Evolutionary conservation across 495 filamentous ascomycete genomes (phyloP).

Genomic region (Cairneyella variabilis): DNA sequence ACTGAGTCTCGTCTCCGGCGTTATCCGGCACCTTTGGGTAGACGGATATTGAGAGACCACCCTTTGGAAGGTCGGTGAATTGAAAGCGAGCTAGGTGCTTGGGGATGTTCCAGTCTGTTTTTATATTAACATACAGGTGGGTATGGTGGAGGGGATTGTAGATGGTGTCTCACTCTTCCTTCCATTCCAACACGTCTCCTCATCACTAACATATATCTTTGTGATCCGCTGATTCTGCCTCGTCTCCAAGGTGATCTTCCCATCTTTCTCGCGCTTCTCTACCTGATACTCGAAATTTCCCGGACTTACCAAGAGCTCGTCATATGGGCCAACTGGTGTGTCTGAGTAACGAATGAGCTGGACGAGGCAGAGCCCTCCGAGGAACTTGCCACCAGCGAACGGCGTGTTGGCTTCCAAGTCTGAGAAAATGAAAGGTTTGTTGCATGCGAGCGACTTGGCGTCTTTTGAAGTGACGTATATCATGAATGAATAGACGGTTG

Average conservation of each 20-base stretch:
- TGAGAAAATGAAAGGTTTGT: conserved; percentile 31
- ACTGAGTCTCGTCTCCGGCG: conserved; percentile 23
- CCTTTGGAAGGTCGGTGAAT: conserved; percentile 36
- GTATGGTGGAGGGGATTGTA: background rate
- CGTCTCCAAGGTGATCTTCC: conserved; percentile 18
- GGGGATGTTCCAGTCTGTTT: conserved; percentile 48
- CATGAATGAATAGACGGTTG: conserved; percentile 33
- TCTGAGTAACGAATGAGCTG: conserved; percentile 46
- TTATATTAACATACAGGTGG: background rate
- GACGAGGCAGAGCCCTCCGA: conserved; percentile 42
- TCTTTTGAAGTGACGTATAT: conserved; percentile 30
- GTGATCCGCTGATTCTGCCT: conserved; percentile 33
- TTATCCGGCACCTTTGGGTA: conserved; percentile 28
- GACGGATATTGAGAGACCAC: conserved; percentile 37
- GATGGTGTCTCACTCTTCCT: conserved; percentile 26
- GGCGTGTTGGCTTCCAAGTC: conserved; percentile 35
- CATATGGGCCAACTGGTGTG: conserved; percentile 47
- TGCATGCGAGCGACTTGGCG: conserved; percentile 18
- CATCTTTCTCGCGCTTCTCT: conserved; percentile 22
- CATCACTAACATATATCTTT: conserved; percentile 48
- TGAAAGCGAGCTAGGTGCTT: conserved; percentile 50
- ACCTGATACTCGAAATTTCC: conserved; percentile 35
- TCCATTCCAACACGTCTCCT: conserved; percentile 45
- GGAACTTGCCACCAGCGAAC: conserved; percentile 32
- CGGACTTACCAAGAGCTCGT: conserved; percentile 45